A percentile compares a stretch with the other conserved stretches of the same genome.
These are phyloP conservation scores for Henckelia pumila DNA, from an alignment of 257 asterid genomes.

Conservation along the genomic window DNA sequence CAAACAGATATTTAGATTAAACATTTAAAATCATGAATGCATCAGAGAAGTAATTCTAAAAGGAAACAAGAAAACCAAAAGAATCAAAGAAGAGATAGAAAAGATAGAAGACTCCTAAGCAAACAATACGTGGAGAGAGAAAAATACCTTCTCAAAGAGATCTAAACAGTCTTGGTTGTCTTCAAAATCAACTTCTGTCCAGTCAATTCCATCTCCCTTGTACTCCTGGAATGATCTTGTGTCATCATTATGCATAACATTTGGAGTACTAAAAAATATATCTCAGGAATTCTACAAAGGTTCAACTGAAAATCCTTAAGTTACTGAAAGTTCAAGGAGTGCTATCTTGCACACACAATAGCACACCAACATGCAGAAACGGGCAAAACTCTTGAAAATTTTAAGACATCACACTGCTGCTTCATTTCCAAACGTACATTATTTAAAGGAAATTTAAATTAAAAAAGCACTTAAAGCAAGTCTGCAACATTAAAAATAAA, in stretches of 20 bases:
- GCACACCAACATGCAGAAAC: background rate
- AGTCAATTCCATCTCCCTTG: slow-evolving; percentile 87
- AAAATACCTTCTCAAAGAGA: slow-evolving; percentile 69
- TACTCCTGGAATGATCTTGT: slow-evolving; percentile 51
- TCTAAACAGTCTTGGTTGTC: slow-evolving; percentile 90
- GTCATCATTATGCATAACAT: background rate
- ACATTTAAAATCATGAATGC: background rate
- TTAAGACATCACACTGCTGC: background rate
- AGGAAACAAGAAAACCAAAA: background rate
- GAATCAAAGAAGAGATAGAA: background rate
- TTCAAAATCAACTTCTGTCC: slow-evolving; percentile 78
- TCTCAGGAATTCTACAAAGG: slow-evolving; percentile 2
- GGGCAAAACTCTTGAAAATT: background rate
- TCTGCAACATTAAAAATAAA: background rate
- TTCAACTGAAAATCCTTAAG: background rate
- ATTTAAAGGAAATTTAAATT: background rate
- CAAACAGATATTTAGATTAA: slow-evolving; percentile 14
- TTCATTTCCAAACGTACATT: background rate
- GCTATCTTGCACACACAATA: background rate
- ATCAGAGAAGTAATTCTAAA: background rate
- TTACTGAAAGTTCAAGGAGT: slow-evolving; percentile 1
- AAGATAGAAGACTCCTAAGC: background rate
- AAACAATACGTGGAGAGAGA: slow-evolving; percentile 1
- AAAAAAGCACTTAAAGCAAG: background rate
- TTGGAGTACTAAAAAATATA: background rate